phyloP scores from a whole-genome alignment of 305 asterid species.

The Fraxinus paxiana region DNA sequence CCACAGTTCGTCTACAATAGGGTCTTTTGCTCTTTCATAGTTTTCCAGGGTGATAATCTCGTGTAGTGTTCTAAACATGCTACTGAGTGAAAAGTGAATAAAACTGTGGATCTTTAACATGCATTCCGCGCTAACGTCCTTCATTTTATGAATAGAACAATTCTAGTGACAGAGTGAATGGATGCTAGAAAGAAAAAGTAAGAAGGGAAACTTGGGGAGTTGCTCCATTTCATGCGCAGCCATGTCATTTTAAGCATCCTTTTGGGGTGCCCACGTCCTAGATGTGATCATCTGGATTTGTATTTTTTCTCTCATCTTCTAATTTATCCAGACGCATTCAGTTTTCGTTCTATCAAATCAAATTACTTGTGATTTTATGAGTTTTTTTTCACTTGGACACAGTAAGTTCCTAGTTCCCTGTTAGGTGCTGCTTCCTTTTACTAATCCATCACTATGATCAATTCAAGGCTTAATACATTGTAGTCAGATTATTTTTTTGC shows the following conservation, averaged over 20 bases:
- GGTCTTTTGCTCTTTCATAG: neutral
- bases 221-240: neutral
- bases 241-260: neutral
- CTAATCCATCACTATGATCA: neutral
- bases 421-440: neutral
- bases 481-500: neutral
- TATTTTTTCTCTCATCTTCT: neutral
- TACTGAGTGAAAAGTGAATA: neutral
- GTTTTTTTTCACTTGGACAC: neutral
- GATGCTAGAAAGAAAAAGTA: neutral
- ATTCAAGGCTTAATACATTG: neutral
- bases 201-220: neutral
- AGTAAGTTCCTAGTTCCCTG: neutral
- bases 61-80: neutral
- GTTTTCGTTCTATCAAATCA: neutral
- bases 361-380: neutral
- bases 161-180: neutral
- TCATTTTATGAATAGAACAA: neutral
- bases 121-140: neutral
- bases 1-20: neutral
- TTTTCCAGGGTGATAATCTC: neutral
- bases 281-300: neutral
- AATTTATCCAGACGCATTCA: neutral
- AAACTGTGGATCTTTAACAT: neutral
- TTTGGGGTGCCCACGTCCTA: neutral